Base-by-base conservation (phyloP, 163 green algal genomes). In the Scenedesmus sp. region DNA sequence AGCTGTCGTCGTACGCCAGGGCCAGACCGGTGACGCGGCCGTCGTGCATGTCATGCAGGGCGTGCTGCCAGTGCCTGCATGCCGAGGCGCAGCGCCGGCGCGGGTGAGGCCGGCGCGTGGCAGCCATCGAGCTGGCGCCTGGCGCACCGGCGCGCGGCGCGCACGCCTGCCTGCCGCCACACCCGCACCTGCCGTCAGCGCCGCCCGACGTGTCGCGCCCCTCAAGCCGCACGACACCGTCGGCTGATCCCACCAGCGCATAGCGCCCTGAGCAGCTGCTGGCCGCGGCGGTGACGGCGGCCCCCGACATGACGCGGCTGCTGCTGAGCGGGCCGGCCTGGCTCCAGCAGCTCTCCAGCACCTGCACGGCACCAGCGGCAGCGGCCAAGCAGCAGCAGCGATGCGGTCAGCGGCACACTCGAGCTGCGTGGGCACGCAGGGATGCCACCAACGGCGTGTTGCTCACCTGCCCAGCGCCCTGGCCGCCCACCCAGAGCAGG, bases 1-100 rank as follows among this genome's bases (percentile, higher is more conserved):
- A 88, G n/a, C 77, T 79, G 62, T 87, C 86, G 78, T 97, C 91
- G 58, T 87, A 91, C 10, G 88, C 91, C 10, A 90, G 60, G 0
- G 71, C 84, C 39, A 92, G 39, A 0, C 45, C 81, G 3, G 78
- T 76, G 20, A 95, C 63, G 1, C 29, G 31, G 14, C 90, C 88
- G 1, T 50, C 48, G 47, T 88, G 76, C 83, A 87, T 82, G 63
- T 89, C 86, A 70, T 89, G 87, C 45, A 88, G 63, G 3, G 64
- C 11, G 15, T 44, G 63, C 70, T 87, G 65, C 83, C 85, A 89
- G 20, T 26, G 50, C 53, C 56, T 70, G 63, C 79, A 63, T 26
- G 9, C 9, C 29, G 6, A 28, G 18, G n/a, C n/a, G n/a, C n/a
- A n/a, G n/a, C n/a, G n/a, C n/a, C n/a, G n/a, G n/a, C n/a, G n/a